These are phyloP conservation scores for Datura wrightii DNA, from an alignment of 257 asterid species.

Conservation along the genomic window DNA sequence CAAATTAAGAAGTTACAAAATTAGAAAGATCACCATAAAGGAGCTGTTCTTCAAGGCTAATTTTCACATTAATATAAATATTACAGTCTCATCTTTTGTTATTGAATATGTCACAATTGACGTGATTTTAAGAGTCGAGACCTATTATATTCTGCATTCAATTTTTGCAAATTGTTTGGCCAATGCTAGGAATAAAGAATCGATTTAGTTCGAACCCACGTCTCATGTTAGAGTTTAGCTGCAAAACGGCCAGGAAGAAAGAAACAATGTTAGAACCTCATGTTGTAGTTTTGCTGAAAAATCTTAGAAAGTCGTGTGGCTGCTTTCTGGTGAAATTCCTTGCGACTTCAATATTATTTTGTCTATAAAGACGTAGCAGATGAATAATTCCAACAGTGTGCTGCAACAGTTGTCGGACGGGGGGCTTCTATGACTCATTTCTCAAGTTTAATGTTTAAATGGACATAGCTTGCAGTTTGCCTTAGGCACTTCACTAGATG, in stretches of 20 bases:
- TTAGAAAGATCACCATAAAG: neutral
- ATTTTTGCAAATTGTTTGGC: neutral
- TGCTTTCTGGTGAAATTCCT: neutral
- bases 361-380: neutral
- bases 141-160: neutral
- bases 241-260: neutral
- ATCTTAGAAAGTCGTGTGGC: neutral
- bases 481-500: neutral
- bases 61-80: neutral
- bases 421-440: neutral
- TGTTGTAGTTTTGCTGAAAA: slow-evolving; percentile 11
- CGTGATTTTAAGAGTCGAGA: neutral
- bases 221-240: neutral
- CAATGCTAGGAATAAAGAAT: slow-evolving; percentile 3
- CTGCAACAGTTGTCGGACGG: neutral
- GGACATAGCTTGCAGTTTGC: neutral
- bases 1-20: neutral
- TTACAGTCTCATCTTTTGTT: neutral
- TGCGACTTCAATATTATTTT: neutral
- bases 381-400: neutral
- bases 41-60: neutral
- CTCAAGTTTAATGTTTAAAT: neutral
- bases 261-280: neutral
- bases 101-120: neutral
- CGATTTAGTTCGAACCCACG: neutral